Evolutionary conservation across 2,329 filamentous ascomycete species (phyloP).

Genomic region (Ceratocystis huliohia): DNA sequence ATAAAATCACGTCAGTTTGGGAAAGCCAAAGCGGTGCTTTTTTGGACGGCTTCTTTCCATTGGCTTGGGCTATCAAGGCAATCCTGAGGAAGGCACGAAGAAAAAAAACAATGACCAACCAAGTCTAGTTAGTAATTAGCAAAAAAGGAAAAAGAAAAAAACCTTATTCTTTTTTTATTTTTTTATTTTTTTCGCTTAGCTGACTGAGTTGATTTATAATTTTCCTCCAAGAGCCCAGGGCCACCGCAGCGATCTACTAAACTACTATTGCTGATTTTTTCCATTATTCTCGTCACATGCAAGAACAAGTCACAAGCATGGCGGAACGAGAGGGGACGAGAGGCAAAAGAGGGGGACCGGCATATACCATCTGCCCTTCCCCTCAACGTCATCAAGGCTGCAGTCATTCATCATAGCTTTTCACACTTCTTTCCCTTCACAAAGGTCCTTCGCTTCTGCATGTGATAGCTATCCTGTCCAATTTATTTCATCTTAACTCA

Average conservation of each 20-base stretch:
- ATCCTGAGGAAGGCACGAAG: background rate
- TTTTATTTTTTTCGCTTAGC: background rate
- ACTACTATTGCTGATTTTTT: too few relatives aligned
- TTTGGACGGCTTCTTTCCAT: background rate
- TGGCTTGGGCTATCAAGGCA: background rate
- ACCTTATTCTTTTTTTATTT: background rate
- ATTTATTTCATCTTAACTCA: too few relatives aligned
- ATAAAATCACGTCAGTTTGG: constrained; percentile 9
- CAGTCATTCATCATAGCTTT: too few relatives aligned
- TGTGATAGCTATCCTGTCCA: too few relatives aligned
- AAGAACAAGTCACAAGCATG: background rate
- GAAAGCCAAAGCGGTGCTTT: background rate
- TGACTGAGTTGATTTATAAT: too few relatives aligned
- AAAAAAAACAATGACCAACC: background rate
- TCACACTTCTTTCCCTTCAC: background rate
- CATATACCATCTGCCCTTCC: too few relatives aligned
- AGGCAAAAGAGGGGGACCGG: too few relatives aligned
- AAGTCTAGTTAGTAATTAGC: too few relatives aligned
- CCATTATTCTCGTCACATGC: background rate
- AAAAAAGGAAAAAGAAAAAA: background rate
- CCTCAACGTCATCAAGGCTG: too few relatives aligned
- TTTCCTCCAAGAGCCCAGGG: too few relatives aligned
- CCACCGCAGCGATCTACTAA: too few relatives aligned
- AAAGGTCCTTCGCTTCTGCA: background rate
- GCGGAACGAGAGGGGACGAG: too few relatives aligned